Evolutionary conservation across 2,329 filamentous ascomycete genomes (phyloP), one percentile per base, ranked within the genome.

Genomic region (Domatiomyces catenatus): DNA sequence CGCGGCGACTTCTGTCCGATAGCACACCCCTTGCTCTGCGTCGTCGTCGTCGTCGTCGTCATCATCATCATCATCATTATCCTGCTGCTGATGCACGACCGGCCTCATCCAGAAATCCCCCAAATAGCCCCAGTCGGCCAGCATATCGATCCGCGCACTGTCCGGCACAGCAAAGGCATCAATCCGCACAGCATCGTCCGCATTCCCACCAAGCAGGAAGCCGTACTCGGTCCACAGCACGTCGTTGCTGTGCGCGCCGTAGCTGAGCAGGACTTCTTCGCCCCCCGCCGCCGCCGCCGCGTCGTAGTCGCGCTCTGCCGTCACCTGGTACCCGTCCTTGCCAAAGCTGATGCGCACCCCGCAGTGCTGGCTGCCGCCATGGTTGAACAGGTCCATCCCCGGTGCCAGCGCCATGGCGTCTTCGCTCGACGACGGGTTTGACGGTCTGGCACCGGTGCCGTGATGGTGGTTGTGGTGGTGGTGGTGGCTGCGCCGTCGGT

Each of bases 321-420:
- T 44, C 10, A 49, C 48, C 12, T 50, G 28, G 32, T 47, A 54
- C 15, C 52, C 48, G 12, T 44, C 47, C 36, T 46, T 28, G 44
- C 50, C 48, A 22, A 50, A 52, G 8, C 36, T 49, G 5, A 50
- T 50, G 5, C 43, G 18, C 20, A 51, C 51, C 10, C 32, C 32
- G 15, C 10, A 15, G 32, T 39, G 32, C 32, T 15, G 7, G 12
- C 42, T 36, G 36, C 48, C 44, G n/a, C 47, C 39, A 44, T 58
- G 56, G 22, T 58, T 58, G 52, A 58, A 58, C 2, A 58, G 54
- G 43, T 58, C 56, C 49, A 58, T 58, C 7, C 50, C 53, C 8
- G 56, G 56, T 36, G 52, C 54, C 15, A 58, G 44, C 1, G 53
- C 56, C 50, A 58, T 58, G 26, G 54, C 54, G 42, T 58, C 54